phyloP scores from a whole-genome alignment of 345 rosid species.

The Theobroma cacao region DNA sequence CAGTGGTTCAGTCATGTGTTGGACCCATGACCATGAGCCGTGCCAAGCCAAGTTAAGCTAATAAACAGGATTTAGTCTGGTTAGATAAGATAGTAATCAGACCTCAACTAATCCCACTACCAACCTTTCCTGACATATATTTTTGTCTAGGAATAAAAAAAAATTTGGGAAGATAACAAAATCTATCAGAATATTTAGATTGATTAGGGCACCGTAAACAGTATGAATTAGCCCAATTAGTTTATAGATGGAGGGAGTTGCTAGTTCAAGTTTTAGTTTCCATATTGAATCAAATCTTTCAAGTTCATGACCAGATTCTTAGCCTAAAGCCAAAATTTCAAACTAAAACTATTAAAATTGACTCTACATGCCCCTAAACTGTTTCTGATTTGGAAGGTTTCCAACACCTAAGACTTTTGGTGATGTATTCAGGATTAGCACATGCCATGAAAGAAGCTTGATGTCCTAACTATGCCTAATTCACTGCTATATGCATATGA shows the following conservation, averaged over 20 bases:
- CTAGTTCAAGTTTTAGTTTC: not conserved
- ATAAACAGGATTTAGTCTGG: not conserved
- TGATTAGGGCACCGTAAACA: too few relatives aligned
- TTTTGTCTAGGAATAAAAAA: not conserved
- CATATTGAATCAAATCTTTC: not conserved
- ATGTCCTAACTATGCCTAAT: conserved; percentile 2
- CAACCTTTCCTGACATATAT: not conserved
- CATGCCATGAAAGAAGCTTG: not conserved
- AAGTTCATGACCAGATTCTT: not conserved
- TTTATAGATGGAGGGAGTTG: not conserved
- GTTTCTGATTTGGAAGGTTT: not conserved
- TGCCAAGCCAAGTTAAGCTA: not conserved
- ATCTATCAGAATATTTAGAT: not conserved
- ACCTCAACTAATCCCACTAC: not conserved
- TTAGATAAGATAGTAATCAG: not conserved
- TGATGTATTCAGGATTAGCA: not conserved
- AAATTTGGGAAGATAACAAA: too few relatives aligned
- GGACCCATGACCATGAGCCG: conserved; percentile 11
- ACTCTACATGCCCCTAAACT: not conserved
- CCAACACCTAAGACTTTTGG: not conserved
- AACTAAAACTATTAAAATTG: not conserved
- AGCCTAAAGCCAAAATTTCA: not conserved
- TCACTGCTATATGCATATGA: not conserved
- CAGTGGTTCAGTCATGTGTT: not conserved
- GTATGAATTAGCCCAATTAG: too few relatives aligned